Evolutionary conservation across 768 basidiomycete species (phyloP).

Genomic region (Leccinum olivaceopallidum): DNA sequence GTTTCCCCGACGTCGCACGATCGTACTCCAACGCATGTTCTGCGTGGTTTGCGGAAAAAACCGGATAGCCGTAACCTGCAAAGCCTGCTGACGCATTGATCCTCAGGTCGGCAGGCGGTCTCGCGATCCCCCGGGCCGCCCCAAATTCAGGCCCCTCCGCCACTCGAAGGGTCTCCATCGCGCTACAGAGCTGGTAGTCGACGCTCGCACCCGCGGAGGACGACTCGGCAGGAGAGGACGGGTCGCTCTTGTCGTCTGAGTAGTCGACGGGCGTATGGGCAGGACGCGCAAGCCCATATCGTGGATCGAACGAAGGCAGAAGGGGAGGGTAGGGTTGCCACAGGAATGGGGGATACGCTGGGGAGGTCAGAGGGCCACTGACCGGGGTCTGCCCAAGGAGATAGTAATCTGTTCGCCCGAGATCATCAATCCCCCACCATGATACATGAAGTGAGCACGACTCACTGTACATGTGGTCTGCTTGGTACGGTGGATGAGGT

Average conservation of each 20-base stretch:
- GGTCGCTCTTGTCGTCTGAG: slow-evolving; percentile 29
- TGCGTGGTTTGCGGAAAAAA: slow-evolving; percentile 15
- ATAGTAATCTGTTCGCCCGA: slow-evolving; percentile 21
- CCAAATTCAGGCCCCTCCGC: slow-evolving; percentile 4
- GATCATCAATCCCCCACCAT: slow-evolving; percentile 4
- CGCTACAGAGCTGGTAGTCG: slow-evolving; percentile 10
- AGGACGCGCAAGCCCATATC: slow-evolving; percentile 10
- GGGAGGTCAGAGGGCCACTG: slow-evolving; percentile 19
- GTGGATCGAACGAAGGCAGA: slow-evolving; percentile 18
- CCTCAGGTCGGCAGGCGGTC: slow-evolving; percentile 13
- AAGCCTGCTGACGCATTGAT: slow-evolving; percentile 13
- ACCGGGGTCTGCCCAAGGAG: slow-evolving; percentile 17
- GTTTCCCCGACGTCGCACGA: slow-evolving; percentile 14
- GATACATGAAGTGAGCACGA: background rate
- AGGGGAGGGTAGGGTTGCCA: slow-evolving; percentile 34
- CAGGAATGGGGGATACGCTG: slow-evolving; percentile 19
- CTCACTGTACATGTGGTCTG: slow-evolving; percentile 23
- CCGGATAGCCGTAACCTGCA: slow-evolving; percentile 15
- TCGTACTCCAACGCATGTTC: slow-evolving; percentile 5
- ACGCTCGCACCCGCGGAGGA: slow-evolving; percentile 14
- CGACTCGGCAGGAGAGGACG: slow-evolving; percentile 28
- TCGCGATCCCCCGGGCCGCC: slow-evolving; percentile 1
- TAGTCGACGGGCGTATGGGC: slow-evolving; percentile 16
- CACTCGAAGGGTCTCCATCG: slow-evolving; percentile 5
- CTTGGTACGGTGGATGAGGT: slow-evolving; percentile 15